phyloP scores from a whole-genome alignment of 805 yeast species.

The Pichia nakasei region DNA sequence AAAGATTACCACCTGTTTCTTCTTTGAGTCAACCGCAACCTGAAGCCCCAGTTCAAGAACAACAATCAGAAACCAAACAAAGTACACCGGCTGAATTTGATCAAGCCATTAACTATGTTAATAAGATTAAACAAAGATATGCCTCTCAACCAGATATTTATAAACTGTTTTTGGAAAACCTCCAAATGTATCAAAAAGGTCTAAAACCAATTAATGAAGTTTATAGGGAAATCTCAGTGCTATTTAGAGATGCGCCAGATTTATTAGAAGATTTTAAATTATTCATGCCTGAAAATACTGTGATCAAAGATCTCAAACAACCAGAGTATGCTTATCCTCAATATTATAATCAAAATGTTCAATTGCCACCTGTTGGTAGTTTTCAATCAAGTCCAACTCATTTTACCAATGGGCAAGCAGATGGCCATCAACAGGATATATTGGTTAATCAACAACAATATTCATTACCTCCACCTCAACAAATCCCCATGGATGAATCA shows the following conservation, averaged over 20 bases:
- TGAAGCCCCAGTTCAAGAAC: not conserved
- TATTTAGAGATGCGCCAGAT: conserved; percentile 92
- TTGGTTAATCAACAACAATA: conserved; percentile 1
- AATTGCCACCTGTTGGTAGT: conserved; percentile 83
- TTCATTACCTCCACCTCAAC: not conserved
- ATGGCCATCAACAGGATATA: conserved; percentile 2
- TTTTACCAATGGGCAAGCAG: conserved; percentile 10
- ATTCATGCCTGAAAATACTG: conserved; percentile 75
- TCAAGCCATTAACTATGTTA: conserved; percentile 94
- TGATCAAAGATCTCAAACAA: conserved; percentile 22
- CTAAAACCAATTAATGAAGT: conserved; percentile 94
- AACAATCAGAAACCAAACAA: conserved; percentile 16
- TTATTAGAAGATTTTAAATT: conserved; percentile 89
- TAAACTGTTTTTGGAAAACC: conserved; percentile 86
- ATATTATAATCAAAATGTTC: conserved; percentile 25
- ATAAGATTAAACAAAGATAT: conserved; percentile 89
- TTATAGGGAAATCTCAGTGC: conserved; percentile 80
- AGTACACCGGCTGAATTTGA: conserved; percentile 85
- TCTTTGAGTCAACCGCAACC: not conserved
- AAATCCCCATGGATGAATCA: not conserved
- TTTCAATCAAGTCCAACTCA: conserved; percentile 49
- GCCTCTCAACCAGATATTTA: conserved; percentile 92
- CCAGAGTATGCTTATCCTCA: conserved; percentile 15
- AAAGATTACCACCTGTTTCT: not conserved
- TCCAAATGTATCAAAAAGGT: conserved; percentile 95